Conservation (phyloP, 345 rosid genomes). For the Citrus cavaleriei region DNA sequence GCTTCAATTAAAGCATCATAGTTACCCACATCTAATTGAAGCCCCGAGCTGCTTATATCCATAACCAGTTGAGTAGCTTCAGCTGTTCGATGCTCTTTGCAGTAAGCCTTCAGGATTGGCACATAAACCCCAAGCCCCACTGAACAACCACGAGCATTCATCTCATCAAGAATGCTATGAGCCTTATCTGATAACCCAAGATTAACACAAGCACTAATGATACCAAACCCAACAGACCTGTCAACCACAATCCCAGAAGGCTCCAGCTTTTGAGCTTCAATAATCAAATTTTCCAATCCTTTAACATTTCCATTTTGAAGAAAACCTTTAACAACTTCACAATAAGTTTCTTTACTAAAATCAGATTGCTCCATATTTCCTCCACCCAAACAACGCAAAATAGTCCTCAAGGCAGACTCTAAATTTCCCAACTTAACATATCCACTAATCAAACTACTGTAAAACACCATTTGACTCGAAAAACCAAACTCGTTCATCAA, state of each 20-base stretch:
- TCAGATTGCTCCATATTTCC: constrained; percentile 21
- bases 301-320: constrained; percentile 54
- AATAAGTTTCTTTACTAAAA: constrained; percentile 52
- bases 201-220: constrained; percentile 66
- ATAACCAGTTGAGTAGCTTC: constrained; percentile 89
- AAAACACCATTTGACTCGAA: constrained; percentile 33
- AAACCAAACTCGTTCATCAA: constrained; percentile 63
- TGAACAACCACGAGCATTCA: constrained; percentile 61
- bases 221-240: constrained; percentile 63
- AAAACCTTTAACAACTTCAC: constrained; percentile 67
- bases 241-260: constrained; percentile 25
- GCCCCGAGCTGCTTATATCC: constrained; percentile 69
- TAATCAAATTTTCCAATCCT: constrained; percentile 63
- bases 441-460: constrained; percentile 60
- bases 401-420: constrained; percentile 43
- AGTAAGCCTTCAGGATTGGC: constrained; percentile 79
- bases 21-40: constrained; percentile 56
- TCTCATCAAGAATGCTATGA: constrained; percentile 75
- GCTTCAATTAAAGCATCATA: constrained; percentile 74
- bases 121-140: constrained; percentile 77
- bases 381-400: constrained; percentile 41
- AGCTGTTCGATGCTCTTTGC: constrained; percentile 77
- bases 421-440: constrained; percentile 62
- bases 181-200: constrained; percentile 84
- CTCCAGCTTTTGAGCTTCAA: constrained; percentile 74